Base-by-base conservation (phyloP, 768 basidiomycete genomes). In the Leccinum arenicola region DNA sequence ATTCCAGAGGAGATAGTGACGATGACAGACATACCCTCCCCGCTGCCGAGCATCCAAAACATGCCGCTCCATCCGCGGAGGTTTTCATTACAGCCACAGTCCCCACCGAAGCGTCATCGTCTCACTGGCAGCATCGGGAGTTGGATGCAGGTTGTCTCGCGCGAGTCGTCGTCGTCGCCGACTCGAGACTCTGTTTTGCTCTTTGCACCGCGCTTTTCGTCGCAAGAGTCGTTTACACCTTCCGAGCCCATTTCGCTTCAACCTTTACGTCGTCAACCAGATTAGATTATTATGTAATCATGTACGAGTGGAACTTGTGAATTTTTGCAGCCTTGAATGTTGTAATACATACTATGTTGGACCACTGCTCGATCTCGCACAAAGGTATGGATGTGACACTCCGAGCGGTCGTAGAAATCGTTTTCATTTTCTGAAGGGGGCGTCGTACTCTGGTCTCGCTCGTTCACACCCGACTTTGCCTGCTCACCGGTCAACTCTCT, bases 361-460 rank as follows among this genome's bases (percentile, higher is more conserved):
- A 98, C 76, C 91, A 95, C 74, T 93, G 94, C 73, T 95, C 93
- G 29, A 96, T 98, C 68, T 93, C 93, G 9, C 93, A 95, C 74
- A 92, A 92, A 83, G 93, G 94, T 89, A 73, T 52, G 29, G 29
- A 29, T 27, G 27, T 27, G 27, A 27, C 27, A 27, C 27, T 27
- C 27, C 27, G 27, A 27, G 8, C 29, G 38, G 5, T 15, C 27
- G 17, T 50, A 15, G 4, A 6, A 50, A 8, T 9, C 29, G 9
- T 29, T 10, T n/a, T 17, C 2, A 27, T 31, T 31, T 0, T 31
- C 63, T 50, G 2, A 69, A 95, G 95, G 94, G 59, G 96, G 96
- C 35, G 78, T 97, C 56, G 89, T 98, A 36, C 82, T 98, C 35
- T 98, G 95, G 95, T 93, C 93, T 25, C 85, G 88, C 52, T 95